Evolutionary conservation across 1,139 yeast genomes (phyloP), one percentile per base, ranked within the genome.

Genomic region (Taphrina confusa): DNA sequence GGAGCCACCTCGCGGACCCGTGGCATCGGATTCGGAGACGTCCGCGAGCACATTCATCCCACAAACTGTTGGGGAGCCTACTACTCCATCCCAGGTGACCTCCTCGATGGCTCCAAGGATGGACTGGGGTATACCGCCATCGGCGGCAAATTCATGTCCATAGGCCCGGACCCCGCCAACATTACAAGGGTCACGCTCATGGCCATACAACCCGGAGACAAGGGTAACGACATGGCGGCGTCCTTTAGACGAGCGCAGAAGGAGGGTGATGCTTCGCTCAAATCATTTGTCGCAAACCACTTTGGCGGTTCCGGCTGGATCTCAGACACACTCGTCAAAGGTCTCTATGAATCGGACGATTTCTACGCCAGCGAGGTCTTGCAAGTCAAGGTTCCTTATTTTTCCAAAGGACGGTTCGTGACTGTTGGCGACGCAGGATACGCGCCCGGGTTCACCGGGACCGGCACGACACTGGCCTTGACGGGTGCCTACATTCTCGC

Each of bases 391-490:
- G 14, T 49, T 20, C 30, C 44, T 9, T n/a, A 20, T 2, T 20
- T 36, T 8, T 18, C 6, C 12, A 22, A n/a, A 5, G 55, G 45
- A 4, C 55, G 55, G 9, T 23, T 36, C 25, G 55, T 36, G 28
- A 11, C 14, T 5, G 44, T 49, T 14, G 55, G 55, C 8, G 55
- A 49, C 28, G 44, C 55, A 4, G 55, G 45, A 3, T 49, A 36
- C 34, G 55, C 45, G 30, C 55, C 55, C 23, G 30, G 44, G 25
- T 36, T 36, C 31, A 36, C 55, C 9, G 55, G 55, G 14, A 23
- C 30, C 25, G 55, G 55, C 30, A 49, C 44, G 4, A 22, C 33
- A 8, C 44, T 49, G 9, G 55, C 55, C 45, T 36, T 49, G 47
- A 27, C 31, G 16, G 47, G 47, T 18, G 47, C 31, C 1, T 42